phyloP scores from a whole-genome alignment of 176 grass and related monocot genomes.

The Paspalum notatum region DNA sequence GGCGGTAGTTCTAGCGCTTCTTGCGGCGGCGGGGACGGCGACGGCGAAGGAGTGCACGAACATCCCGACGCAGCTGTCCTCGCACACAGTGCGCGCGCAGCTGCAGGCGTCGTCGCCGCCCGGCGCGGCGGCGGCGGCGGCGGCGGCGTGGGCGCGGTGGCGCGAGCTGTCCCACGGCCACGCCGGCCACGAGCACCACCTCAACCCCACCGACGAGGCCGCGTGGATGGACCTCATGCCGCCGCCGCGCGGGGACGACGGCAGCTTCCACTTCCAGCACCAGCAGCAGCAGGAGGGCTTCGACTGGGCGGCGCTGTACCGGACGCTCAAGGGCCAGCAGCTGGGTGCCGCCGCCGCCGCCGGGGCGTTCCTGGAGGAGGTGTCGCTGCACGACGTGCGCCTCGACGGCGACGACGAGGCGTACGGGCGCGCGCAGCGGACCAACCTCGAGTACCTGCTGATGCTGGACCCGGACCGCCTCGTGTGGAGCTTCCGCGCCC shows the following conservation, averaged over 20 bases:
- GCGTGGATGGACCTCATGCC: conserved; percentile 78
- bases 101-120: conserved; percentile 31
- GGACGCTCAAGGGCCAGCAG: conserved; percentile 39
- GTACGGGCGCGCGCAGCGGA: conserved; percentile 66
- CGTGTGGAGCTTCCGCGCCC: conserved; percentile 72
- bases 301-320: conserved; percentile 82
- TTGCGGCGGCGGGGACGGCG: neutral
- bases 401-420: conserved; percentile 48
- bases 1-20: neutral
- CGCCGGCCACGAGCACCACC: conserved; percentile 53
- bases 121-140: neutral
- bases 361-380: conserved; percentile 51
- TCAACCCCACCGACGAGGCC: conserved; percentile 65
- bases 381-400: conserved; percentile 66
- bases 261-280: too few relatives aligned
- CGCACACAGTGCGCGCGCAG: conserved; percentile 58
- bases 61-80: conserved; percentile 60
- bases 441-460: conserved; percentile 85
- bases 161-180: conserved; percentile 44
- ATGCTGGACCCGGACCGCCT: conserved; percentile 68
- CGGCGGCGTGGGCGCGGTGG: conserved; percentile 37
- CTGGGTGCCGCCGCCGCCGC: neutral
- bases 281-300: too few relatives aligned
- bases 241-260: conserved; percentile 15
- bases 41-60: conserved; percentile 73